Base-by-base conservation (phyloP, 2,329 filamentous ascomycete genomes). In the Ophiostoma montium region DNA sequence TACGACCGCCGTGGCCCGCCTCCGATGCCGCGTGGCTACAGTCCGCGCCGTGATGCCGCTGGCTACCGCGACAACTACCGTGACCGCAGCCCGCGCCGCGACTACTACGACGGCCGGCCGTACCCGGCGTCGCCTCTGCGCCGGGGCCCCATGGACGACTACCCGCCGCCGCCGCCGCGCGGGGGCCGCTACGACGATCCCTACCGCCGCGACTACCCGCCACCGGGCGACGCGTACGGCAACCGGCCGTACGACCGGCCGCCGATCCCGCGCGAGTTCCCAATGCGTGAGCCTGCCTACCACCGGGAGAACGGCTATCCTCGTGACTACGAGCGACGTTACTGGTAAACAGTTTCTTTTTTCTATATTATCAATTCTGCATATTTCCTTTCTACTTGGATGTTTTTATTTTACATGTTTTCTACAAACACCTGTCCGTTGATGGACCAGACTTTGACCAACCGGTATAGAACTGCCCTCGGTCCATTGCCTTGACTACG, bases 51-150 rank as follows among this genome's bases (percentile, higher is more conserved):
- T 18, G 72, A 71, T 15, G 71, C 65, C 19, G 49, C 49, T 6
- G 53, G 49, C 18, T 74, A 73, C 56, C 78, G 75, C 46, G 81
- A 84, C 53, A 81, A 84, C 55, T 95, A 95, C 66, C 88, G 90
- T 62, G 87, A 94, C 61, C 82, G 89, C 59, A 90, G 86, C 60
- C 84, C 84, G 50, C 82, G 84, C 52, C 82, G 86, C 57, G 84
- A 90, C 53, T 94, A 95, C 67, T 94, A 95, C 66, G 82, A 86
- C 43, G 86, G 84, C 61, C 80, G 84, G 58, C 78, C 82, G 46
- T 88, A 89, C 60, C 82, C 86, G 51, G 87, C 86, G 50, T 86
- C 87, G 53, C 84, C 84, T 41, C n/a, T n/a, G n/a, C 82, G 84
- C 56, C 82, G 83, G 55, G 73, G 75, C 19, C 81, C 84, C 41